phyloP scores from a whole-genome alignment of 1,284 basidiomycete species.

The Ganoderma boninense region DNA sequence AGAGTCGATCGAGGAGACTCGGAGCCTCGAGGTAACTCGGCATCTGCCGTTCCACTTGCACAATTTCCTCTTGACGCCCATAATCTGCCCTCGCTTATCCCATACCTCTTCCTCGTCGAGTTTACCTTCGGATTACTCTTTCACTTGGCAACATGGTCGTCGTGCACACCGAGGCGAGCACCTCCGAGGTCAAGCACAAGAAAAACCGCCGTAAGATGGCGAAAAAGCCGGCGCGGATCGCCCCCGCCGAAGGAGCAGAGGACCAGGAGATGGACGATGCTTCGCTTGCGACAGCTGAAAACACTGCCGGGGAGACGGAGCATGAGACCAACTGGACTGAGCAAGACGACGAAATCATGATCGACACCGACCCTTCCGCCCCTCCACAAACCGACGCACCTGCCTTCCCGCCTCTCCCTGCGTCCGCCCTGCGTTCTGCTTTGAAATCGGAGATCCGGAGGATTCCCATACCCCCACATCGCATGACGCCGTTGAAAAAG shows the following conservation, averaged over 20 bases:
- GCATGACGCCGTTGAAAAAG: constrained; percentile 97
- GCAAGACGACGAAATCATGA: constrained; percentile 70
- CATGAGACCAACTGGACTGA: constrained; percentile 28
- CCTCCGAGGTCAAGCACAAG: constrained; percentile 45
- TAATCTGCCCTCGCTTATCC: constrained; percentile 20
- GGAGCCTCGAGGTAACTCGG: constrained; percentile 16
- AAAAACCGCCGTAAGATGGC: constrained; percentile 66
- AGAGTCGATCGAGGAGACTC: not conserved
- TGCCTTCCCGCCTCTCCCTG: constrained; percentile 71
- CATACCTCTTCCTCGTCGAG: not conserved
- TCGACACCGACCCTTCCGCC: constrained; percentile 58
- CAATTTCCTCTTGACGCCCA: constrained; percentile 33
- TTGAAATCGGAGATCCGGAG: constrained; percentile 84
- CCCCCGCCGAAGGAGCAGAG: constrained; percentile 31
- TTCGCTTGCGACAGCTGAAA: constrained; percentile 14
- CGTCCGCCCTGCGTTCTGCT: constrained; percentile 60
- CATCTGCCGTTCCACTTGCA: constrained; percentile 28
- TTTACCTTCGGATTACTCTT: constrained; percentile 3
- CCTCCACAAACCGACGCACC: constrained; percentile 57
- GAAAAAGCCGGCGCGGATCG: constrained; percentile 45
- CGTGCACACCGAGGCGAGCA: constrained; percentile 50
- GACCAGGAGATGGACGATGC: constrained; percentile 51
- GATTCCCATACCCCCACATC: constrained; percentile 93
- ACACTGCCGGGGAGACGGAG: constrained; percentile 8
- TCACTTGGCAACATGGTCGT: constrained; percentile 62